Base-by-base conservation (phyloP, 257 asterid species). In the Orobanche coerulescens region DNA sequence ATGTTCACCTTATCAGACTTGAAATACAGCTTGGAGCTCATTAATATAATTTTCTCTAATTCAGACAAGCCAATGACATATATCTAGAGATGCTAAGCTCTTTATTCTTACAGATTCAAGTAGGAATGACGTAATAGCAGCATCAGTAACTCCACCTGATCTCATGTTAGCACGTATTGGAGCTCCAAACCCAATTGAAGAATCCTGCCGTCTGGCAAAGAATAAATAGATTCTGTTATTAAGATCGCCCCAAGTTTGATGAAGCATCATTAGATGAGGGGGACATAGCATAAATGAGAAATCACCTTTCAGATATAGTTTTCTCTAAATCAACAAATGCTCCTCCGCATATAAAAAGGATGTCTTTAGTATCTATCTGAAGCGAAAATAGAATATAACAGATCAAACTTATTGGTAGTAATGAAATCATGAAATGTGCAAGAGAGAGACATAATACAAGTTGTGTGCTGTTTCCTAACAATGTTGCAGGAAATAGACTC, bases 141-240 rank as follows among this genome's bases (percentile, higher is more conserved):
- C 90, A 86, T 74, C 76, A 58, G 76, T 81, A 68, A 90, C 82
- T 76, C 88, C 84, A 70, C 88, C 83, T 44, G 84, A 80, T 79
- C 95, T 86, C 94, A 90, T 84, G 82, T 81, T 86, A 65, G 95
- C 90, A 62, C 97, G 94, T 70, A 90, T 83, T 52, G 88, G 93
- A 65, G 94, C 94, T 66, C 97, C 95, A 74, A 90, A 90, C 63
- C 97, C 97, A 58, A 90, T 90, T 37, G 97, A 90, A 4, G 94
- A 86, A 78, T 90, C 95, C 77, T 90, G 95, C 70, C 93, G 88
- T 74, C 97, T 90, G 81, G 68, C 43, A 69, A 64, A 75, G 62
- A 52, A 61, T 28, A 62, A 28, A 56, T 30, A 51, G 47, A 64
- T 58, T 13, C 12, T 2, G 10, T 42, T 16, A 31, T 42, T 50